Evolutionary conservation across 2,329 filamentous ascomycete genomes (phyloP), one percentile per base, ranked within the genome.

Genomic region (Sporothrix humicola): DNA sequence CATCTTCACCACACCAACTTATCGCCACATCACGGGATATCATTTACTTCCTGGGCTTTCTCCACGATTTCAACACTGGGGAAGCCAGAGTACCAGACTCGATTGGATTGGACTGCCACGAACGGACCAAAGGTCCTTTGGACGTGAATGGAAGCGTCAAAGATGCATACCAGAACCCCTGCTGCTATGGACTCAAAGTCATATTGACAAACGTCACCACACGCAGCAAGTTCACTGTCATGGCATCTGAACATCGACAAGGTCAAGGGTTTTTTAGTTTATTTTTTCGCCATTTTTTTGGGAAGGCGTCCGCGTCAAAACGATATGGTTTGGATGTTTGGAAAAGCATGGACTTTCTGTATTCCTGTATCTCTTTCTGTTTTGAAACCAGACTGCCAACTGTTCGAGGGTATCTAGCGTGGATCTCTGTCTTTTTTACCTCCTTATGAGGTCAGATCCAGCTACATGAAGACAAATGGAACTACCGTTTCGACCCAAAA

Each of bases 401-500:
- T 37, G 13, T 8, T 20, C 26, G 58, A n/a, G 8, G 31, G 63
- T 23, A 17, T 42, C 20, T 48, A 48, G 46, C 42, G 17, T 37
- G 66, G 13, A 23, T 54, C 15, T 42, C 12, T 54, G 48, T 66
- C 46, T 42, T 42, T 44, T 12, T 42, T 44, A 9, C 17, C 48
- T 56, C 66, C 26, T 50, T 52, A 17, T 13, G 65, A 46, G 37
- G 26, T 7, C n/a, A n/a, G 26, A n/a, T 5, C 46, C 65, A 31
- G 26, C 54, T 31, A 15, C 23, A 50, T 56, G n/a, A 37, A 71
- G n/a, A 52, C n/a, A 61, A 71, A 73, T 58, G 9, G 15, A 73
- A 73, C 66, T 69, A 63, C 44, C 63, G 70, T 69, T 69, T 68
- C 48, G 31, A n/a, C 65, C 68, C 66, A 58, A 23, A 73, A 65